Percentiles rank a stretch among this genome's conserved stretches.
Conservation (phyloP, 2,329 filamentous ascomycete genomes). For the Gnomoniopsis sp. region DNA sequence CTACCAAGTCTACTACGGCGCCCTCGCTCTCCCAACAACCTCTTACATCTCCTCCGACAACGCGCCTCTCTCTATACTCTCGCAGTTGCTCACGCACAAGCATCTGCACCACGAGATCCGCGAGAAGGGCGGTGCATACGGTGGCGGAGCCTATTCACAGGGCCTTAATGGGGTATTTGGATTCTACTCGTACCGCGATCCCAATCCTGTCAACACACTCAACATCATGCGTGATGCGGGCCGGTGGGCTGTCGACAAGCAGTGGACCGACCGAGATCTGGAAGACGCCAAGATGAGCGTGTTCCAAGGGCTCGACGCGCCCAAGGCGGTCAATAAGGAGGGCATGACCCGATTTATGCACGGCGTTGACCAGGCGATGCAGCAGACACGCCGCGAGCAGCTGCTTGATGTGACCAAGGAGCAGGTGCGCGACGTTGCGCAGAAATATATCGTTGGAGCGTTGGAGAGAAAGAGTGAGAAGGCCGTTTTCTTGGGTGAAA, state of each 20-base stretch:
- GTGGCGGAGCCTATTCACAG: conserved; percentile 81
- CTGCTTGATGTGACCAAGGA: conserved; percentile 81
- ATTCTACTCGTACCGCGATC: conserved; percentile 95
- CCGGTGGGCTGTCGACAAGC: conserved; percentile 74
- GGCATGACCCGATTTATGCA: conserved; percentile 83
- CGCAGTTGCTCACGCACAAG: conserved; percentile 92
- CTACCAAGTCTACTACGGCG: conserved; percentile 96
- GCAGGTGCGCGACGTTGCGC: conserved; percentile 76
- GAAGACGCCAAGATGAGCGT: conserved; percentile 95
- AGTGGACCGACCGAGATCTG: conserved; percentile 80
- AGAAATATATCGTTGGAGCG: conserved; percentile 73
- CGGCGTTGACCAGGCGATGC: conserved; percentile 85
- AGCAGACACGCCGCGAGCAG: conserved; percentile 76
- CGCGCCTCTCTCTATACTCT: conserved; percentile 81
- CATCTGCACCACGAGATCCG: conserved; percentile 96
- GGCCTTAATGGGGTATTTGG: conserved; percentile 82
- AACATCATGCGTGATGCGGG: conserved; percentile 81
- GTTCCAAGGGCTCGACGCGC: conserved; percentile 89
- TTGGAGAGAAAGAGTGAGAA: conserved; percentile 58
- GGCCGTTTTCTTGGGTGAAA: conserved; percentile 76
- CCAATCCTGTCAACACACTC: conserved; percentile 81
- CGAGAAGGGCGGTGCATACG: conserved; percentile 95
- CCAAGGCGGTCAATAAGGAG: conserved; percentile 80
- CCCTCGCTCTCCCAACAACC: conserved; percentile 75
- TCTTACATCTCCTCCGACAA: conserved; percentile 75